Conservation (phyloP, 345 rosid species). For the Carallia brachiata region DNA sequence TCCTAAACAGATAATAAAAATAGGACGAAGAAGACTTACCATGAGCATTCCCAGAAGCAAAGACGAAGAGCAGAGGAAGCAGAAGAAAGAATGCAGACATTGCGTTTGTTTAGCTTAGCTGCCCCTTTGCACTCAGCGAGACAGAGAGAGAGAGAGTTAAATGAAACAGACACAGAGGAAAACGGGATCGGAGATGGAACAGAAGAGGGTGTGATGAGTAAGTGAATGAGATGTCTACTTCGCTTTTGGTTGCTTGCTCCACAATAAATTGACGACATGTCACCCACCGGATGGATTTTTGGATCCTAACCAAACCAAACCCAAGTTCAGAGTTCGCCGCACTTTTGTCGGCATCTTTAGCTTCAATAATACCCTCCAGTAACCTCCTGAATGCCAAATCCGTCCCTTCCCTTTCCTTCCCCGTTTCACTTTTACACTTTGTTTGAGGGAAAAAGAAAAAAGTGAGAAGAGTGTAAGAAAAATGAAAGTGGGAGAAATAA, state of each 20-base stretch:
- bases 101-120: neutral
- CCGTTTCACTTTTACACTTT: too few species aligned
- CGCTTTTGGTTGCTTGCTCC: neutral
- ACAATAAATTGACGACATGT: conserved; percentile 19
- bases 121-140: neutral
- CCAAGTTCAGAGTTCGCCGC: too few species aligned
- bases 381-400: too few species aligned
- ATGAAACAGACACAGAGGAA: neutral
- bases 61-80: conserved; percentile 29
- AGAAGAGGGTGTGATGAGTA: neutral
- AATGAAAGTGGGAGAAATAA: too few species aligned
- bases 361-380: too few species aligned
- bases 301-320: too few species aligned
- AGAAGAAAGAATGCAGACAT: conserved; percentile 22
- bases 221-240: conserved; percentile 23
- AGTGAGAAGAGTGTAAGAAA: too few species aligned
- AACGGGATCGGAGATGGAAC: conserved; percentile 9
- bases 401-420: too few species aligned
- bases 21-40: conserved; percentile 23
- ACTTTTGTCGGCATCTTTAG: too few species aligned
- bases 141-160: neutral
- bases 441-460: too few species aligned
- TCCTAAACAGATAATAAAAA: neutral
- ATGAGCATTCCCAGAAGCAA: conserved; percentile 34
- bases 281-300: neutral